Base-by-base conservation (phyloP, 306 rosid species). In the Parietaria judaica region DNA sequence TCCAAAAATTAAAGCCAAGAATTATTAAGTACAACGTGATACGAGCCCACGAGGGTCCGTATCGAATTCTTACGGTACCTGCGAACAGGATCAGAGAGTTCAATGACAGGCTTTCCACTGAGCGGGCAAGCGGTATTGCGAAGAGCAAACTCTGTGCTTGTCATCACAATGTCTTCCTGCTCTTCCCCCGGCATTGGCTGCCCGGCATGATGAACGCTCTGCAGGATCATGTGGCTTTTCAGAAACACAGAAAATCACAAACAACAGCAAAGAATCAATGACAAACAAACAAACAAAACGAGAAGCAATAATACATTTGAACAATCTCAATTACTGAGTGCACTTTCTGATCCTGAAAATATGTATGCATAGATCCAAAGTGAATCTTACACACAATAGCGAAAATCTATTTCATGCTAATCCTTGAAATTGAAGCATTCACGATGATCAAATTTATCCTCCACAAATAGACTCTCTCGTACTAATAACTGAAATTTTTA, bases 121-220 rank as follows among this genome's bases (percentile, higher is more conserved):
- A 92, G 41, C 55, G 99, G 99, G 74, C 96, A 92, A 14, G 66
- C 79, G 43, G 62, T 17, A 74, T 92, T 92, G 70, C 83, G 78
- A 66, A 92, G 70, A 68, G 61, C 75, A 72, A 84, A 43, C 65
- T 92, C 88, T 48, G 92, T 86, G 68, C 82, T 79, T 58, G 96
- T 92, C 96, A 92, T 88, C 62, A 88, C 79, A 63, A 92, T 76
- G 58, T 92, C 99, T 71, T 92, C 99, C 73, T 74, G 85, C 74
- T 88, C 99, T 45, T 92, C 99, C 54, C 94, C 99, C 17, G 94
- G 94, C 94, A 92, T 86, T 56, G 90, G 90, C 54, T 88, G 86
- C 54, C 99, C 99, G 13, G 49, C 48, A 54, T 92, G 95, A 84
- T 88, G 95, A 73, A 92, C 96, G 44, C 84, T 88, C 99, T 92